These are phyloP conservation scores for Pseudopithomyces chartarum DNA, from an alignment of 2,329 filamentous ascomycete genomes.

Conservation along the genomic window DNA sequence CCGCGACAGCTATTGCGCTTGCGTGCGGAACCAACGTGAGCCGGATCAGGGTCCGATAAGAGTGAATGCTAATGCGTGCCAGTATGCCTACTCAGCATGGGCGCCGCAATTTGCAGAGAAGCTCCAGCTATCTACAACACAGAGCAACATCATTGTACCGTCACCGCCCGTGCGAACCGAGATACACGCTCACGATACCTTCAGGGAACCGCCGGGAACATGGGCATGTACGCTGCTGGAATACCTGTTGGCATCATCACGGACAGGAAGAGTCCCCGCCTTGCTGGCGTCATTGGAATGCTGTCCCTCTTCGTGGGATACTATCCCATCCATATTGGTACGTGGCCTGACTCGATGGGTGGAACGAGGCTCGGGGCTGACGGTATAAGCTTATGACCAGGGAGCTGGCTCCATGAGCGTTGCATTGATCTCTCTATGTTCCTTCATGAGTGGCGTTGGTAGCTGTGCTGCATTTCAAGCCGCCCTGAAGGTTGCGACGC, in stretches of 20 bases:
- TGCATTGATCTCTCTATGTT: slow-evolving; percentile 74
- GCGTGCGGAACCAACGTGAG: slow-evolving; percentile 92
- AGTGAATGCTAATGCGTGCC: slow-evolving; percentile 30
- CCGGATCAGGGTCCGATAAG: slow-evolving; percentile 13
- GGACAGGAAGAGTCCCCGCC: slow-evolving; percentile 79
- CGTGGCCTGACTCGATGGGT: slow-evolving; percentile 3
- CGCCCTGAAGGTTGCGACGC: slow-evolving; percentile 81
- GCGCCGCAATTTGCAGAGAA: slow-evolving; percentile 91
- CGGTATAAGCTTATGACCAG: slow-evolving; percentile 68
- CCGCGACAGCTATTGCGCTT: slow-evolving; percentile 81
- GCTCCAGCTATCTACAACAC: slow-evolving; percentile 85
- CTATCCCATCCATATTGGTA: slow-evolving; percentile 74
- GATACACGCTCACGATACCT: slow-evolving; percentile 10
- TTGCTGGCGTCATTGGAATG: slow-evolving; percentile 76
- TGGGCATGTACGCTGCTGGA: slow-evolving; percentile 92
- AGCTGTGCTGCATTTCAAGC: slow-evolving; percentile 91
- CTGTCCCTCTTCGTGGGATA: slow-evolving; percentile 78
- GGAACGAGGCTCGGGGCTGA: slow-evolving; percentile 27
- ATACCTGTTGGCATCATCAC: slow-evolving; percentile 89
- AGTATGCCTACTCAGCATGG: slow-evolving; percentile 99
- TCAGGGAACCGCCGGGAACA: slow-evolving; percentile 70
- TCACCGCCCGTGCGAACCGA: not conserved
- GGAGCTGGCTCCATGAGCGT: slow-evolving; percentile 65
- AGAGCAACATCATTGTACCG: slow-evolving; percentile 86
- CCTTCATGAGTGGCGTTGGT: slow-evolving; percentile 83